Evolutionary conservation across 495 filamentous ascomycete genomes (phyloP).

Genomic region (Cercophora sp.): DNA sequence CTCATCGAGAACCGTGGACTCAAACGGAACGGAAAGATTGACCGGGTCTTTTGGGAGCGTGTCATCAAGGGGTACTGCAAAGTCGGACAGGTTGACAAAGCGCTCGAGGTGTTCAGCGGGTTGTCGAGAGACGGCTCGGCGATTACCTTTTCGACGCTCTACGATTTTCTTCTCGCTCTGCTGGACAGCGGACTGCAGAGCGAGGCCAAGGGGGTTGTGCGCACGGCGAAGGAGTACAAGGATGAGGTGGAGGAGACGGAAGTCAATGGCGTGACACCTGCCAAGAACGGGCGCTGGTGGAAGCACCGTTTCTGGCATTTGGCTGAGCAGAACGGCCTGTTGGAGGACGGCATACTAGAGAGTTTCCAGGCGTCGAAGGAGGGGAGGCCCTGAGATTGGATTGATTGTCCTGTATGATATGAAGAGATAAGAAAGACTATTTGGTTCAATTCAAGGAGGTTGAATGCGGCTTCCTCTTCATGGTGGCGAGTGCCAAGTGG

Average conservation of each 20-base stretch:
- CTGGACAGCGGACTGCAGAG: slow-evolving; percentile 33
- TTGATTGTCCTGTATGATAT: background rate
- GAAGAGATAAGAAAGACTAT: too few species aligned
- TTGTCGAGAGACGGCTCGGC: slow-evolving; percentile 37
- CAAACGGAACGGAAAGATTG: slow-evolving; percentile 35
- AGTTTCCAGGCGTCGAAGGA: slow-evolving; percentile 5
- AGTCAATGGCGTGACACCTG: slow-evolving; percentile 12
- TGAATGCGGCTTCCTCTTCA: too few species aligned
- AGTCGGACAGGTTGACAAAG: slow-evolving; percentile 43
- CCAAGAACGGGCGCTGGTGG: slow-evolving; percentile 27
- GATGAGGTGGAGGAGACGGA: slow-evolving; percentile 20
- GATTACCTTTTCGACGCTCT: slow-evolving; percentile 43
- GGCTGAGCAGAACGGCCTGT: slow-evolving; percentile 29
- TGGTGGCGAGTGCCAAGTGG: too few species aligned
- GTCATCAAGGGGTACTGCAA: slow-evolving; percentile 59
- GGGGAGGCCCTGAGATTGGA: too few species aligned
- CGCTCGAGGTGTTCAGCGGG: slow-evolving; percentile 48
- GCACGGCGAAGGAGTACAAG: slow-evolving; percentile 18
- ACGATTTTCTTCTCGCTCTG: slow-evolving; percentile 45
- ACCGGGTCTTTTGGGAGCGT: slow-evolving; percentile 64
- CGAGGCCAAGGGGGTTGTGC: slow-evolving; percentile 33
- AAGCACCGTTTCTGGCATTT: slow-evolving; percentile 42
- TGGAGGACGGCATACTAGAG: slow-evolving; percentile 17
- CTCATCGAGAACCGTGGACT: slow-evolving; percentile 48
- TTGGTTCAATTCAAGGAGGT: too few species aligned